These are phyloP conservation scores for Oenanthe sinensis DNA, from an alignment of 129 eudicot genomes.

Conservation along the genomic window DNA sequence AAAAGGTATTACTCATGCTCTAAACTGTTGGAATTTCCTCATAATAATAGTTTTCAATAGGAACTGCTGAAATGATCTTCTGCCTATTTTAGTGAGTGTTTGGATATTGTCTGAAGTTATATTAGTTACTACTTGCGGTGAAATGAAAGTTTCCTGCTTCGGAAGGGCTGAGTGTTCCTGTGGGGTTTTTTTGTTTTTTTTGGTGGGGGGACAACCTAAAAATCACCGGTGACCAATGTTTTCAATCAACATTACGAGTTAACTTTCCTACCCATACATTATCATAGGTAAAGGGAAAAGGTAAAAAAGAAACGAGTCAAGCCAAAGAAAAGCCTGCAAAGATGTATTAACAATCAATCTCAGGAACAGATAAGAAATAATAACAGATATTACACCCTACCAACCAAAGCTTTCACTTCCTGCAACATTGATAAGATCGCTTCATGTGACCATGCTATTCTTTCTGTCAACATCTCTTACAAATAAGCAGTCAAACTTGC, in stretches of 20 bases:
- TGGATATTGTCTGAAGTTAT: background rate
- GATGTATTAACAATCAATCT: background rate
- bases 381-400: background rate
- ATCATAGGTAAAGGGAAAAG: background rate
- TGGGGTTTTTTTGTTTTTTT: background rate
- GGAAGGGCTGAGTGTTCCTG: background rate
- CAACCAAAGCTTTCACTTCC: background rate
- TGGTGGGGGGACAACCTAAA: background rate
- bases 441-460: background rate
- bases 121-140: background rate
- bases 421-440: background rate
- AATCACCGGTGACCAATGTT: background rate
- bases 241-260: background rate
- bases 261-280: background rate
- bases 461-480: background rate
- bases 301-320: background rate
- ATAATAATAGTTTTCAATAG: background rate
- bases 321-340: background rate
- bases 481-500: no score
- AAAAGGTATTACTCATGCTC: constrained; percentile 49
- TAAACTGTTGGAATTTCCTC: background rate
- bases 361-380: background rate
- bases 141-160: no score
- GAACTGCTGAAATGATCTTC: background rate
- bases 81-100: background rate